phyloP scores from a whole-genome alignment of 345 rosid genomes.

The Noccaea caerulescens region DNA sequence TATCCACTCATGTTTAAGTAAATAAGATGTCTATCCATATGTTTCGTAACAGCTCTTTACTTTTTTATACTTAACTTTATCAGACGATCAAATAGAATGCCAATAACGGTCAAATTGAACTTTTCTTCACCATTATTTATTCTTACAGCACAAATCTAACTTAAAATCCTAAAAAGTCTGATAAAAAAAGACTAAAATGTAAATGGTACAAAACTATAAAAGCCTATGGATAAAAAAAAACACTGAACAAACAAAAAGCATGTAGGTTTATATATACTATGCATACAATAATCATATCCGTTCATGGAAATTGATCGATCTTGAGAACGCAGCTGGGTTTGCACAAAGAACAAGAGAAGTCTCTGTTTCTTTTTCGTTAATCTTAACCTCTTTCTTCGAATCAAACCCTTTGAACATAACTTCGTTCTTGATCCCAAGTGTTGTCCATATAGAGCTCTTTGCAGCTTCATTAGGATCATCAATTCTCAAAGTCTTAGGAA shows the following conservation, averaged over 20 bases:
- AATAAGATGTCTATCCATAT: neutral
- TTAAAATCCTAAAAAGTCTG: neutral
- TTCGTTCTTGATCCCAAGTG: constrained; percentile 68
- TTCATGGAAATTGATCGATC: constrained; percentile 76
- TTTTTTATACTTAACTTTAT: neutral
- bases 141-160: constrained; percentile 23
- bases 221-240: constrained; percentile 11
- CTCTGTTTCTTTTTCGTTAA: constrained; percentile 42
- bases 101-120: constrained; percentile 15
- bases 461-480: constrained; percentile 76
- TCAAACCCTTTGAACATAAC: constrained; percentile 62
- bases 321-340: constrained; percentile 88
- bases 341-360: constrained; percentile 55
- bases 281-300: constrained; percentile 41
- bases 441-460: constrained; percentile 77
- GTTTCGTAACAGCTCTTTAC: neutral
- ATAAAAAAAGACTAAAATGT: neutral
- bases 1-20: constrained; percentile 27
- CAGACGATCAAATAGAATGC: neutral
- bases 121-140: constrained; percentile 2
- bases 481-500: constrained; percentile 72
- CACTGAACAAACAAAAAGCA: neutral
- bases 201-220: constrained; percentile 26
- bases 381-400: constrained; percentile 51
- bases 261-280: neutral